Base-by-base conservation (phyloP, 129 eudicot genomes). In the carrot (Daucus carota) region DNA sequence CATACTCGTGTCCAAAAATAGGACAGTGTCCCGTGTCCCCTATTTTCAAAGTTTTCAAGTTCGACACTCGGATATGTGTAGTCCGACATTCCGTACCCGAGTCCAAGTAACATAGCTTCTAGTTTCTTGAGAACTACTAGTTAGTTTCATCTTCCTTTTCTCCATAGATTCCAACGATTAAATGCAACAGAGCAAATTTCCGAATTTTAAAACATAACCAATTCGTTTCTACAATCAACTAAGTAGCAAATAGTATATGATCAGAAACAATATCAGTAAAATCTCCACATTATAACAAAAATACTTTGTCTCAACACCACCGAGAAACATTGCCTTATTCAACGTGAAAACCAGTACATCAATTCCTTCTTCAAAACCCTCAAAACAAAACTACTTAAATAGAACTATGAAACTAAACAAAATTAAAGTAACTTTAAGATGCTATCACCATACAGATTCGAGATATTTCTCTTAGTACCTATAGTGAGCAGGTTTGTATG, bases 401-500 rank as follows among this genome's bases (percentile, higher is more conserved):
- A 43, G 77, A 59, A 63, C 29, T 40, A 81, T 40, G 24, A 22
- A 78, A 40, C 47, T 69, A 75, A 54, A 46, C 52, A 57, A 9
- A 48, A 70, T 63, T 47, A 72, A 41, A 14, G 65, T 68, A 69
- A 76, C 76, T 43, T 45, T n/a, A 9, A 50, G 28, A 33, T 44
- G 28, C 77, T 62, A 63, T 12, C 72, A 26, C 72, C n/a, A 31
- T 41, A 40, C 73, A 60, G 36, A 48, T 17, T 36, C 36, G 52
- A 36, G 40, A 0, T 46, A 9, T 66, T 66, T 59, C 75, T 72
- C 76, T 84, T 44, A 90, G 78, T 90, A 92, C 98, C 98, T 92
- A 78, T 92, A 92, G 75, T 86, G 90, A 83, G 87, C 83, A 24
- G 96, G 96, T 94, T 92, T 92, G 90, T 92, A 92, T 8, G 98